Conservation (phyloP, 2,329 filamentous ascomycete genomes). For the Daldinia sp. region DNA sequence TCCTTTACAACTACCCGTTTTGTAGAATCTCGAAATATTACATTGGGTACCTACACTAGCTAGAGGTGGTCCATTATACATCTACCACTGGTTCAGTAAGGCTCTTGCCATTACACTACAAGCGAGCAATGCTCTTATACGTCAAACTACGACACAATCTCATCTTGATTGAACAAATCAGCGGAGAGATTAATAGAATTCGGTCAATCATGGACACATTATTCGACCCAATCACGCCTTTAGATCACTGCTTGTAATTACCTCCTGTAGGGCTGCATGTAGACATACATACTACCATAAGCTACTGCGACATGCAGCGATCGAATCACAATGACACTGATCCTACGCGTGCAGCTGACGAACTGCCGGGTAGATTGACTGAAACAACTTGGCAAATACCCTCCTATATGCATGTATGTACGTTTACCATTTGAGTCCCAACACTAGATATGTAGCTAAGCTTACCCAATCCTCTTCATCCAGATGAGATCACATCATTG, state of each 20-base stretch:
- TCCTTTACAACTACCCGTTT: not conserved
- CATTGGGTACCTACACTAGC: not conserved
- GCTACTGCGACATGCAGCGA: constrained; percentile 32
- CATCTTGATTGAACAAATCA: constrained; percentile 24
- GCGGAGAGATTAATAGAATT: constrained; percentile 11
- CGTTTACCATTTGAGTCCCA: not conserved
- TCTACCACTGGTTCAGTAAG: not conserved
- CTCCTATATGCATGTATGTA: constrained; percentile 3
- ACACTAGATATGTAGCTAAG: constrained; percentile 1
- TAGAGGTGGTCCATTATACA: not conserved
- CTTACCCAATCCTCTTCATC: constrained; percentile 10
- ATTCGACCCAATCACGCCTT: constrained; percentile 26
- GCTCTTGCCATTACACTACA: not conserved
- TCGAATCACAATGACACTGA: constrained; percentile 27
- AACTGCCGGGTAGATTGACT: constrained; percentile 9
- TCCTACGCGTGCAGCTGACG: constrained; percentile 17
- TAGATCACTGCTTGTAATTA: constrained; percentile 14
- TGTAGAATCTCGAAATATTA: not conserved
- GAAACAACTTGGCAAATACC: constrained; percentile 3
- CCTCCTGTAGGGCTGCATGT: constrained; percentile 38
- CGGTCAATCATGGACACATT: constrained; percentile 34
- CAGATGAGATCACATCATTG: constrained; percentile 14
- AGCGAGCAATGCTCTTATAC: constrained; percentile 5
- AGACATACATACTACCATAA: constrained; percentile 6
- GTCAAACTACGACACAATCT: constrained; percentile 15